phyloP scores from a whole-genome alignment of 1,139 yeast genomes.

The Keqinozyma sinolaborantium region DNA sequence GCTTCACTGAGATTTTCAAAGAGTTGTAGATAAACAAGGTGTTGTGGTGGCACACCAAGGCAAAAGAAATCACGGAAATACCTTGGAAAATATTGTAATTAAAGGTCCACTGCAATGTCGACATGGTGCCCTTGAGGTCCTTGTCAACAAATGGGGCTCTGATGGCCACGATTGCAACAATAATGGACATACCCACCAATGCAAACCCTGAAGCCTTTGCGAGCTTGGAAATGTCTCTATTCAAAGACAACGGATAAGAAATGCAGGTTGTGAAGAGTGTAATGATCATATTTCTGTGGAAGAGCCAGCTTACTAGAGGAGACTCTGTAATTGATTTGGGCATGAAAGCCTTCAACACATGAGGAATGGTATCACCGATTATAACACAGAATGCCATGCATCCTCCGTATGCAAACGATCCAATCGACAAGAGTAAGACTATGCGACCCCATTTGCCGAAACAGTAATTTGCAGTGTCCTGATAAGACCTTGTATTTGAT shows the following conservation, averaged over 20 bases:
- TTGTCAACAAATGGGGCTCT: slow-evolving; percentile 65
- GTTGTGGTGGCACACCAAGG: slow-evolving; percentile 93
- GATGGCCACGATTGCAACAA: slow-evolving; percentile 67
- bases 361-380: slow-evolving; percentile 94
- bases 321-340: slow-evolving; percentile 45
- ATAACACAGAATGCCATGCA: slow-evolving; percentile 92
- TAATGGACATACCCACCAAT: slow-evolving; percentile 74
- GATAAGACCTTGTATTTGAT: slow-evolving; percentile 75
- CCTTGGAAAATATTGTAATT: slow-evolving; percentile 79
- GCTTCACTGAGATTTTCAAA: slow-evolving; percentile 68
- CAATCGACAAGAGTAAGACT: slow-evolving; percentile 69
- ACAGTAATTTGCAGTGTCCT: slow-evolving; percentile 78
- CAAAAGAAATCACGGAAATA: slow-evolving; percentile 85
- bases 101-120: slow-evolving; percentile 48
- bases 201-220: slow-evolving; percentile 92
- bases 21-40: slow-evolving; percentile 88
- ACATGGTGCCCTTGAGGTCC: slow-evolving; percentile 44
- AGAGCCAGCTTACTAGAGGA: slow-evolving; percentile 42
- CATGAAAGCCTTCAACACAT: slow-evolving; percentile 69
- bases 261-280: slow-evolving; percentile 65
- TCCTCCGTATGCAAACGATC: slow-evolving; percentile 92
- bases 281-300: slow-evolving; percentile 67
- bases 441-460: slow-evolving; percentile 74
- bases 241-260: slow-evolving; percentile 80
- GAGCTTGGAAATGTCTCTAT: slow-evolving; percentile 76